These are phyloP conservation scores for Sphagnum magellanicum DNA, from an alignment of 228 moss, liverwort and hornwort species.

Conservation along the genomic window DNA sequence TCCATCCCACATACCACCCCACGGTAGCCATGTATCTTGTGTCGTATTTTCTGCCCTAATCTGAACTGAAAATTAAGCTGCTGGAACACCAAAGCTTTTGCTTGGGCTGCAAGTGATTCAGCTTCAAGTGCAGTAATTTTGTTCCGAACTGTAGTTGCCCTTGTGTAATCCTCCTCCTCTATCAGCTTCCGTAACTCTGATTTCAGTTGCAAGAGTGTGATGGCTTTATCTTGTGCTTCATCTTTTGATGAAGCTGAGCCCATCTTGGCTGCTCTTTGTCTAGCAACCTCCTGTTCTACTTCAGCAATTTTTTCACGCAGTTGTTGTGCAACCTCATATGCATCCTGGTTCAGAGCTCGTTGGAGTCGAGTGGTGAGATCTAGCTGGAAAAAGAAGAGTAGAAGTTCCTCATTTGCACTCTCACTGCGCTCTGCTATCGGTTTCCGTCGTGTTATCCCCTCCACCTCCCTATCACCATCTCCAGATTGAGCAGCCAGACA, in stretches of 20 bases:
- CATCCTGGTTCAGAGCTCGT: slow-evolving; percentile 82
- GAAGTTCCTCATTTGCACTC: slow-evolving; percentile 70
- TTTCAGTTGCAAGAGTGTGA: slow-evolving; percentile 71
- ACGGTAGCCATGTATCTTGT: slow-evolving; percentile 63
- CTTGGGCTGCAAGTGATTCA: slow-evolving; percentile 81
- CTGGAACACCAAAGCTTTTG: slow-evolving; percentile 54
- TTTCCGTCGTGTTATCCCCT: slow-evolving; percentile 33
- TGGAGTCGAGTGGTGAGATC: slow-evolving; percentile 76
- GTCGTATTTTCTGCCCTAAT: slow-evolving; percentile 82
- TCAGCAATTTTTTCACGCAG: slow-evolving; percentile 87
- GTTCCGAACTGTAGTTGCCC: slow-evolving; percentile 67
- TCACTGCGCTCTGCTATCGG: slow-evolving; percentile 68
- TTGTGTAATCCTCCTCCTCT: slow-evolving; percentile 73
- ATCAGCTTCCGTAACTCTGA: slow-evolving; percentile 74
- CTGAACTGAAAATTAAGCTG: slow-evolving; percentile 72
- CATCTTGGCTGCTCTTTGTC: slow-evolving; percentile 70
- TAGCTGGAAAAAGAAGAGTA: slow-evolving; percentile 91
- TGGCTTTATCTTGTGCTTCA: slow-evolving; percentile 75
- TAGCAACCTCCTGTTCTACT: slow-evolving; percentile 74
- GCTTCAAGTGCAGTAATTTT: slow-evolving; percentile 69
- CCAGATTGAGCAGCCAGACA: slow-evolving; percentile 8
- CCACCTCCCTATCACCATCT: slow-evolving; percentile 26
- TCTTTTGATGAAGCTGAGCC: slow-evolving; percentile 50
- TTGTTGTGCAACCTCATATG: slow-evolving; percentile 88
- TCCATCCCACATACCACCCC: slow-evolving; percentile 98